A percentile compares a stretch with the other conserved stretches of the same genome.
Evolutionary conservation across 2,329 filamentous ascomycete species (phyloP).

Genomic region (Catunica adiposa): DNA sequence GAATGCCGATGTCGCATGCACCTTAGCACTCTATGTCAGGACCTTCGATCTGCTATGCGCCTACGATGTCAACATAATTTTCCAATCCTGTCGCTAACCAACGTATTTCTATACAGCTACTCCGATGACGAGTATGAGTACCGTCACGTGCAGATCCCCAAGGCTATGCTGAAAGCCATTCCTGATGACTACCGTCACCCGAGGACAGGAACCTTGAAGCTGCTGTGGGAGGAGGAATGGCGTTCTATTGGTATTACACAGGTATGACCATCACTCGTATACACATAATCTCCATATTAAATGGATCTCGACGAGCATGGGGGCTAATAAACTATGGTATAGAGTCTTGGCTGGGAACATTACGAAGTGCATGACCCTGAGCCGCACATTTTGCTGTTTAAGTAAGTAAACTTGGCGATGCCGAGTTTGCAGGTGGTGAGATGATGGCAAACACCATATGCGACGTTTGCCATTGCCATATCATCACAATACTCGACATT

Average conservation of each 20-base stretch:
- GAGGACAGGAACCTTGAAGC: slow-evolving; percentile 77
- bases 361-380: slow-evolving; percentile 98
- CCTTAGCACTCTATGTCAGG: too few relatives aligned
- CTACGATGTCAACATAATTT: too few relatives aligned
- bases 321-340: slow-evolving; percentile 11
- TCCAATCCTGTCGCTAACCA: slow-evolving; percentile 2
- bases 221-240: slow-evolving; percentile 98
- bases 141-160: slow-evolving; percentile 91
- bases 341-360: slow-evolving; percentile 98
- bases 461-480: neutral
- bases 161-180: slow-evolving; percentile 95
- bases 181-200: slow-evolving; percentile 88
- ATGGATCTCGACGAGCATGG: neutral
- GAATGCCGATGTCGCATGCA: neutral
- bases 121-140: slow-evolving; percentile 89
- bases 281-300: neutral
- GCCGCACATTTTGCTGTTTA: slow-evolving; percentile 95
- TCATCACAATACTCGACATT: neutral
- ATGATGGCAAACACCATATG: neutral
- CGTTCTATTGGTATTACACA: slow-evolving; percentile 91
- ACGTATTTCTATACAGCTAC: slow-evolving; percentile 43
- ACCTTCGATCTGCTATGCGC: too few relatives aligned
- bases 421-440: neutral
- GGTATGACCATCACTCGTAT: slow-evolving; percentile 34
- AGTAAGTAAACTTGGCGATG: slow-evolving; percentile 41